Evolutionary conservation across 2,329 filamentous ascomycete genomes (phyloP).

Genomic region (Davidsoniella eucalypti): DNA sequence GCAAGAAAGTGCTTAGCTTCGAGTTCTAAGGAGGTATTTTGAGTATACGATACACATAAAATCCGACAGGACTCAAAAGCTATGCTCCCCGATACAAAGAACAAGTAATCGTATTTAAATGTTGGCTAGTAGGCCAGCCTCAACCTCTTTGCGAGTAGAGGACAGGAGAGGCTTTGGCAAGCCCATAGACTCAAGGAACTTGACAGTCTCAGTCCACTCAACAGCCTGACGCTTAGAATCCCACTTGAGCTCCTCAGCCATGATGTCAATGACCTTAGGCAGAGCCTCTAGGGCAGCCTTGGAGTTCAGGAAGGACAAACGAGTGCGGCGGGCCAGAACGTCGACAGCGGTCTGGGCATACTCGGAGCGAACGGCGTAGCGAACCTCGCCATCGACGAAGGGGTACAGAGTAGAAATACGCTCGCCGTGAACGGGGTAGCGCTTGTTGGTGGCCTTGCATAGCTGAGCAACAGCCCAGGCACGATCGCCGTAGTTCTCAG

Average conservation of each 20-base stretch:
- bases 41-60: neutral
- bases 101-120: neutral
- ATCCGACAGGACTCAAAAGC: too few relatives aligned
- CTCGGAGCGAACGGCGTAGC: slow-evolving; percentile 76
- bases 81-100: too few relatives aligned
- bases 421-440: slow-evolving; percentile 70
- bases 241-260: slow-evolving; percentile 75
- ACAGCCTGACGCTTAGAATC: slow-evolving; percentile 50
- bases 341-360: slow-evolving; percentile 86
- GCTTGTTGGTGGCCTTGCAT: slow-evolving; percentile 56
- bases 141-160: slow-evolving; percentile 42
- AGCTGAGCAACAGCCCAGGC: slow-evolving; percentile 81
- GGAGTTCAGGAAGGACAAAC: slow-evolving; percentile 79
- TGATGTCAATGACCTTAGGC: slow-evolving; percentile 73
- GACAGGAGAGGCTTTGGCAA: slow-evolving; percentile 43
- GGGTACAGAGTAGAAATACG: slow-evolving; percentile 70
- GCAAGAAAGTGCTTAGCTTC: too few relatives aligned
- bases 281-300: slow-evolving; percentile 78
- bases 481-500: slow-evolving; percentile 76
- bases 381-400: slow-evolving; percentile 80
- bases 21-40: too few relatives aligned
- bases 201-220: slow-evolving; percentile 62
- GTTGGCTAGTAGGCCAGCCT: slow-evolving; percentile 39
- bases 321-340: slow-evolving; percentile 67
- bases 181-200: slow-evolving; percentile 48